Evolutionary conservation across 1,284 basidiomycete genomes (phyloP).

Genomic region (Cryptococcus sp.): DNA sequence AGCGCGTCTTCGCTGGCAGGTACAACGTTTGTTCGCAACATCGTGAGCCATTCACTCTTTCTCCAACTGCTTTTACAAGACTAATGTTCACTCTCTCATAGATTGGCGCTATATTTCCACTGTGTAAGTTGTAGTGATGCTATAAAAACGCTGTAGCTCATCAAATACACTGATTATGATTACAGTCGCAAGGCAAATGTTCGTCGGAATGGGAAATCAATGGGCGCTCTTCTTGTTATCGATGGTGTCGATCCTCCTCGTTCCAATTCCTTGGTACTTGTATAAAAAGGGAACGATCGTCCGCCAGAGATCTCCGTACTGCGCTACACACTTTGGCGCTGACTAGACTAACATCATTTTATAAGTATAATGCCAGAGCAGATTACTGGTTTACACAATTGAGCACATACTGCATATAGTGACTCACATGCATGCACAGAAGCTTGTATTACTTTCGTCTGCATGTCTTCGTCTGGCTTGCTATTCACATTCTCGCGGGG

Average conservation of each 20-base stretch:
- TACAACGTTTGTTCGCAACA: constrained; percentile 33
- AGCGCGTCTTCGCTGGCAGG: constrained; percentile 32
- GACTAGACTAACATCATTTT: neutral
- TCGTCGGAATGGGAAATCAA: constrained; percentile 34
- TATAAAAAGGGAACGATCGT: constrained; percentile 23
- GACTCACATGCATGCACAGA: no score
- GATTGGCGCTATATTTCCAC: constrained; percentile 32
- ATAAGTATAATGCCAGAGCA: no score
- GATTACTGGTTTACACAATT: no score
- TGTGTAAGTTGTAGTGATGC: constrained; percentile 21
- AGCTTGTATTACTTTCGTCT: no score
- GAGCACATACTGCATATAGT: no score
- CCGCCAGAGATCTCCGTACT: constrained; percentile 27
- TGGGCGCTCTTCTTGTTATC: constrained; percentile 30
- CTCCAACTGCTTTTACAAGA: neutral
- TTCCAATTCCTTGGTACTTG: constrained; percentile 30
- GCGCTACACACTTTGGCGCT: constrained; percentile 26
- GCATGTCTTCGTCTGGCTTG: no score
- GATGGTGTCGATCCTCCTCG: constrained; percentile 26
- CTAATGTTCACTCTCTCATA: neutral
- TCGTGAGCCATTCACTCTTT: constrained; percentile 12
- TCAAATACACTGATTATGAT: neutral
- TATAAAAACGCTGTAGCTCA: neutral
- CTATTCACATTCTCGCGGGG: no score
- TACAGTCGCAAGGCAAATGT: constrained; percentile 34